Percentiles rank a stretch among this genome's conserved stretches.
Conservation (phyloP, 352 stramenopile genomes). For the Pythium angustatum region DNA sequence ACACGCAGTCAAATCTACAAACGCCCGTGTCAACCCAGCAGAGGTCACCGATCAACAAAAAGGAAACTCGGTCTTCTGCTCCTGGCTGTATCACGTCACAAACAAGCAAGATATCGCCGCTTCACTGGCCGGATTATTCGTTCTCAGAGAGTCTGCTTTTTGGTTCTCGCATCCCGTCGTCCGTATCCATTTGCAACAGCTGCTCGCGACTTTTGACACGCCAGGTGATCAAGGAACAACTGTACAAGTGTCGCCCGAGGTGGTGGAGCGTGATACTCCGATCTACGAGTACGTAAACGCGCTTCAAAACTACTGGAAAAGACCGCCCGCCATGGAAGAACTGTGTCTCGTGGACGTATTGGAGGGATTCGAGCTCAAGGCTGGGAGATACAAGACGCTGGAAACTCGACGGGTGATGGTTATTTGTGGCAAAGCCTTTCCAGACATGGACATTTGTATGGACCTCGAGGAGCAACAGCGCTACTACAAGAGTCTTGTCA, state of each 20-base stretch:
- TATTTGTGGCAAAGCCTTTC: not conserved
- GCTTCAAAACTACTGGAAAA: constrained; percentile 6
- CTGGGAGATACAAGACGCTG: not conserved
- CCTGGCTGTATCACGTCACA: not conserved
- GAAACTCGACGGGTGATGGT: not conserved
- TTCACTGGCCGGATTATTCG: not conserved
- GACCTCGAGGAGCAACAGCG: not conserved
- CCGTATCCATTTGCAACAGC: not conserved
- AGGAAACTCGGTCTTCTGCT: not conserved
- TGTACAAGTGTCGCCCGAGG: not conserved
- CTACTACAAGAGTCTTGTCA: constrained; percentile 1
- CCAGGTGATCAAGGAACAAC: not conserved
- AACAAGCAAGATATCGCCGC: not conserved
- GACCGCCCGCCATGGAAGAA: constrained; percentile 3
- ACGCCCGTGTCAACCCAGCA: not conserved
- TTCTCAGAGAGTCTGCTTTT: constrained; percentile 4
- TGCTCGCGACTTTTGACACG: constrained; percentile 1
- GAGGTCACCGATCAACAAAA: not conserved
- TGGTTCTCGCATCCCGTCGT: constrained; percentile 8
- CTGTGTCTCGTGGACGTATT: constrained; percentile 4
- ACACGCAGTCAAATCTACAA: not conserved
- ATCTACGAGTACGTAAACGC: constrained; percentile 3
- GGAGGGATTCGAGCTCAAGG: not conserved
- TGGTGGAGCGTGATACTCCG: not conserved
- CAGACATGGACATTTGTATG: not conserved